A percentile compares a stretch with the other conserved stretches of the same genome.
Conservation (phyloP, 2,329 filamentous ascomycete species). For the Pyrenophora graminea region DNA sequence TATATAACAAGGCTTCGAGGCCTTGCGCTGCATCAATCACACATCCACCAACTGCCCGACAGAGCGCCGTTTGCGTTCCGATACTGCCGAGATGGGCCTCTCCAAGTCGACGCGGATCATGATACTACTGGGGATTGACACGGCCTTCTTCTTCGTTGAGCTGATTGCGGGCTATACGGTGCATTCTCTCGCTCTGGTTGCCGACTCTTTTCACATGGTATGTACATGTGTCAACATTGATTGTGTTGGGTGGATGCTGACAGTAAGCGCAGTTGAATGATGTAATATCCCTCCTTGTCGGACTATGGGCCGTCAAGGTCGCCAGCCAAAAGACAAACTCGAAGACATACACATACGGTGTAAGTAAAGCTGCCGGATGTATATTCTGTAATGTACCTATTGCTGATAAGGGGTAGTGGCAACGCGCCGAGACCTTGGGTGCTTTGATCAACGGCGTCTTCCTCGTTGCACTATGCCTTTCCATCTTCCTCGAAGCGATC, state of each 20-base stretch:
- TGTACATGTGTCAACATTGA: slow-evolving; percentile 29
- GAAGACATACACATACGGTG: slow-evolving; percentile 93
- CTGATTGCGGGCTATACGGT: slow-evolving; percentile 81
- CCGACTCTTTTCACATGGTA: slow-evolving; percentile 98
- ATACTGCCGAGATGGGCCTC: slow-evolving; percentile 68
- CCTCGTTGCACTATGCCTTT: slow-evolving; percentile 91
- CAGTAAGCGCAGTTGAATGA: slow-evolving; percentile 74
- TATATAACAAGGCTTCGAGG: not conserved
- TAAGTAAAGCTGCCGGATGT: slow-evolving; percentile 53
- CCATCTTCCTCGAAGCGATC: slow-evolving; percentile 93
- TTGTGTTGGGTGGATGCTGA: slow-evolving; percentile 16
- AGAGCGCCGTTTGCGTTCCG: slow-evolving; percentile 4
- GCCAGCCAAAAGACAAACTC: slow-evolving; percentile 78
- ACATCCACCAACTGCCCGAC: not conserved
- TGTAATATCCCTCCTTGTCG: slow-evolving; percentile 90
- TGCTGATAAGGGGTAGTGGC: slow-evolving; percentile 66
- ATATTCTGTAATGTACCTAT: not conserved
- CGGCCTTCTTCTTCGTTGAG: slow-evolving; percentile 87
- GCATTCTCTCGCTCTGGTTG: slow-evolving; percentile 88
- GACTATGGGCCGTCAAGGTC: slow-evolving; percentile 91
- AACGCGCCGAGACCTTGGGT: slow-evolving; percentile 94
- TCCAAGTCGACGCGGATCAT: slow-evolving; percentile 92
- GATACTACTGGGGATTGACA: slow-evolving; percentile 89
- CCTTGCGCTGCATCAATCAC: not conserved
- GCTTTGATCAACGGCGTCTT: slow-evolving; percentile 98